Percentiles rank a stretch among this genome's conserved stretches.
phyloP scores from a whole-genome alignment of 2,329 filamentous ascomycete genomes.

The Colletotrichum sp. region DNA sequence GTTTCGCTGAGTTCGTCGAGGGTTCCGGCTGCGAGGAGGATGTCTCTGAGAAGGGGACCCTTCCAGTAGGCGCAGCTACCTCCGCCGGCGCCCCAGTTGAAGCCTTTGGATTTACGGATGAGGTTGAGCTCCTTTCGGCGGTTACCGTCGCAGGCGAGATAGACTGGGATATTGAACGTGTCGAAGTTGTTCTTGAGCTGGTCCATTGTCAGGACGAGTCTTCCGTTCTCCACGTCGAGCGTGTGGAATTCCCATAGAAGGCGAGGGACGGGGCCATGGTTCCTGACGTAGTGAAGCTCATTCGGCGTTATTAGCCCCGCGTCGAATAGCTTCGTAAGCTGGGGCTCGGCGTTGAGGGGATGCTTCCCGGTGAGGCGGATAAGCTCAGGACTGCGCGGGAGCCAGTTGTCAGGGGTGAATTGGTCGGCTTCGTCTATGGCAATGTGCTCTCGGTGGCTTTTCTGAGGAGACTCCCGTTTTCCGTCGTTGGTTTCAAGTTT shows the following conservation, averaged over 20 bases:
- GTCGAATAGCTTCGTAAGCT: constrained; percentile 45
- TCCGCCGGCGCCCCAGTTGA: constrained; percentile 50
- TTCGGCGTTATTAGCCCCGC: constrained; percentile 56
- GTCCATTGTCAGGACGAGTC: constrained; percentile 45
- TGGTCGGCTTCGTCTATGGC: constrained; percentile 47
- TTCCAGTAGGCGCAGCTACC: constrained; percentile 57
- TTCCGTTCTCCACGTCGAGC: constrained; percentile 46
- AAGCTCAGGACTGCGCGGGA: constrained; percentile 49
- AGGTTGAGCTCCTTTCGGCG: constrained; percentile 57
- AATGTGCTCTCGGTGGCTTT: constrained; percentile 22
- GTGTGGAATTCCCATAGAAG: constrained; percentile 54
- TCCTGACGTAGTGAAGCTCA: constrained; percentile 56
- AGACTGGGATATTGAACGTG: constrained; percentile 50
- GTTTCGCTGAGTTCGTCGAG: constrained; percentile 9
- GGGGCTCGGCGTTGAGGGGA: constrained; percentile 54
- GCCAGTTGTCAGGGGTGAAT: constrained; percentile 58
- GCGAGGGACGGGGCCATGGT: constrained; percentile 57
- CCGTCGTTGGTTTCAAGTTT: constrained; percentile 44
- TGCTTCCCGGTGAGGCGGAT: constrained; percentile 58
- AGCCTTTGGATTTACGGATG: constrained; percentile 51
- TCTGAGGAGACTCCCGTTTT: constrained; percentile 24
- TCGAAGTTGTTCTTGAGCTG: constrained; percentile 46
- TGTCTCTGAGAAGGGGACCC: constrained; percentile 47
- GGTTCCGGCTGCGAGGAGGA: constrained; percentile 46
- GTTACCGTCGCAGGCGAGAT: constrained; percentile 54